Evolutionary conservation across 371 early-diverging fungal genomes (phyloP).

Genomic region (Lichtheimia ramosa): DNA sequence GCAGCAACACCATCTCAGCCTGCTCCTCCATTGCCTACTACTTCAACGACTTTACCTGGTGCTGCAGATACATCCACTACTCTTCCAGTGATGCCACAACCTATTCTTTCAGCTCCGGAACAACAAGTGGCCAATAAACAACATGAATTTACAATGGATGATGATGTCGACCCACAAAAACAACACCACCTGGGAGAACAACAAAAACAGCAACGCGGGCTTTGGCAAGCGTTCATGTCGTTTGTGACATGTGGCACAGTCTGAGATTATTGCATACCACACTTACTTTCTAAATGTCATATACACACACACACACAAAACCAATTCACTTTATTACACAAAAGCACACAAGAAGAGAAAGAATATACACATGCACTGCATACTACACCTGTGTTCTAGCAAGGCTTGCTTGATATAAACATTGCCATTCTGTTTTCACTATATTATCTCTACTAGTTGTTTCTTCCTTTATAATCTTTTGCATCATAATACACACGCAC

Average conservation of each 20-base stretch:
- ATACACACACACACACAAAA: not conserved
- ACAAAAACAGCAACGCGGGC: slow-evolving; percentile 18
- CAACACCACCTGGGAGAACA: not conserved
- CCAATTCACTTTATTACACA: not conserved
- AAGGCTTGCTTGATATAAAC: too few species aligned
- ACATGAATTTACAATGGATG: not conserved
- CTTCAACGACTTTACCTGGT: too few species aligned
- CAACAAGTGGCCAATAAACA: not conserved
- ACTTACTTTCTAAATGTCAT: not conserved
- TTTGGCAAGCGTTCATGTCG: slow-evolving; percentile 26
- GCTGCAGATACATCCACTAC: slow-evolving; percentile 2
- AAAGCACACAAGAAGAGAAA: not conserved
- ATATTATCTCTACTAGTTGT: too few species aligned
- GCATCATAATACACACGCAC: too few species aligned
- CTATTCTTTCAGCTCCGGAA: not conserved
- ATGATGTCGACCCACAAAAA: slow-evolving; percentile 4
- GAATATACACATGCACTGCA: too few species aligned
- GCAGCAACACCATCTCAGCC: slow-evolving; percentile 4
- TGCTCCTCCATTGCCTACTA: too few species aligned
- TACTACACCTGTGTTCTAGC: too few species aligned
- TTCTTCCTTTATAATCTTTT: too few species aligned
- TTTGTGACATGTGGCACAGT: slow-evolving; percentile 22
- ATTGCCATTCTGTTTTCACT: too few species aligned
- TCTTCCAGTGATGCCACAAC: slow-evolving; percentile 4
- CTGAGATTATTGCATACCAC: not conserved